These are phyloP conservation scores for Dillenia suffruticosa DNA, from an alignment of 164 flowering plant genomes.

Conservation along the genomic window DNA sequence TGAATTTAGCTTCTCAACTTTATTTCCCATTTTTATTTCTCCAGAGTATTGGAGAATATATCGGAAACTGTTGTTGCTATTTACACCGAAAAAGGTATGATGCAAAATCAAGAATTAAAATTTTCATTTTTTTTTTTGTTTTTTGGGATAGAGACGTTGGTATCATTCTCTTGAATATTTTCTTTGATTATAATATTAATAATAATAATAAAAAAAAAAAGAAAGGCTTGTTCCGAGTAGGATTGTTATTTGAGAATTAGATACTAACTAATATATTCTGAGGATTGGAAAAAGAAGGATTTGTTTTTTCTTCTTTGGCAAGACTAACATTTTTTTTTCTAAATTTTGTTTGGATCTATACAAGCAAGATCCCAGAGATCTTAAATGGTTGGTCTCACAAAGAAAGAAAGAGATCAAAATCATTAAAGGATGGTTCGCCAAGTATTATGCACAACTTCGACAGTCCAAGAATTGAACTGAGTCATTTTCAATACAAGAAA, in stretches of 20 bases:
- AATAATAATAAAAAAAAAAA: too few species aligned
- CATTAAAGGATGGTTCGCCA: slow-evolving; percentile 12
- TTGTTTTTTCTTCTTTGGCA: too few species aligned
- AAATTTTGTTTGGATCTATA: slow-evolving; percentile 21
- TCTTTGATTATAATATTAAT: too few species aligned
- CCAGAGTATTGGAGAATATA: slow-evolving; percentile 32
- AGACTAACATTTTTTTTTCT: too few species aligned
- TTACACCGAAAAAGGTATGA: slow-evolving; percentile 24
- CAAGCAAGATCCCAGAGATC: slow-evolving; percentile 18
- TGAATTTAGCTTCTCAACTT: neutral
- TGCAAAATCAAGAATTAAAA: neutral
- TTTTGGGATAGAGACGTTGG: neutral
- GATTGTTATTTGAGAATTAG: too few species aligned
- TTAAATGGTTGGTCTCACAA: slow-evolving; percentile 37
- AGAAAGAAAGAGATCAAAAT: slow-evolving; percentile 32
- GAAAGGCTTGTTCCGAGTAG: too few species aligned
- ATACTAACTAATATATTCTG: too few species aligned
- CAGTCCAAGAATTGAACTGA: too few species aligned
- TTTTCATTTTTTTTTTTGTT: neutral
- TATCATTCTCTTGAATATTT: neutral
- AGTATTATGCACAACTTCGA: neutral
- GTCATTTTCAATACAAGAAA: too few species aligned
- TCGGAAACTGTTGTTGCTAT: slow-evolving; percentile 28
- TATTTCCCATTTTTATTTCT: neutral
- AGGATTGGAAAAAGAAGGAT: too few species aligned